Evolutionary conservation across 257 asterid species (phyloP).

Genomic region (Ocimum tenuiflorum): DNA sequence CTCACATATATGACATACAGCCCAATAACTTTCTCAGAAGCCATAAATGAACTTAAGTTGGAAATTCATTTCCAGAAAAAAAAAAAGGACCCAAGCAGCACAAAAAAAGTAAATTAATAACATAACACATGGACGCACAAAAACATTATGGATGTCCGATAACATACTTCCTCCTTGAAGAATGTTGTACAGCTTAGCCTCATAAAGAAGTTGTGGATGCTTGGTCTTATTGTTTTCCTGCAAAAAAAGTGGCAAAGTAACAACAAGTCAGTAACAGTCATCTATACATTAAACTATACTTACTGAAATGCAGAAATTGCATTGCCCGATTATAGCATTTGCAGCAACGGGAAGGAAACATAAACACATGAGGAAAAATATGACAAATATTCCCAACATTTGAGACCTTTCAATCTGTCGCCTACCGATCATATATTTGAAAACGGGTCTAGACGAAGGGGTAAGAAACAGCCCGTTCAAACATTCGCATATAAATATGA

Average conservation of each 20-base stretch:
- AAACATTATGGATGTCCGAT: conserved; percentile 5
- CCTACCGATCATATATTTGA: neutral
- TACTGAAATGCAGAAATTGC: neutral
- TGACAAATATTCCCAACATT: neutral
- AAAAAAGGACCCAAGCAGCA: neutral
- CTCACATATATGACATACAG: neutral
- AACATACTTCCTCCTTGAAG: conserved; percentile 97
- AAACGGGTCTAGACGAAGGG: neutral
- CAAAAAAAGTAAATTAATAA: neutral
- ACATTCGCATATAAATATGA: too few species aligned
- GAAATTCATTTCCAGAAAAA: conserved; percentile 5
- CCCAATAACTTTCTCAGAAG: neutral
- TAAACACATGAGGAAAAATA: neutral
- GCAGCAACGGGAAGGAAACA: neutral
- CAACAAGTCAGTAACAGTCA: conserved; percentile 4
- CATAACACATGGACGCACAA: conserved; percentile 10
- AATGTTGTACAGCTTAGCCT: conserved; percentile 82
- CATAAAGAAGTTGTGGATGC: conserved; percentile 90
- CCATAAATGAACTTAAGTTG: conserved; percentile 3
- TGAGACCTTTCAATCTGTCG: neutral
- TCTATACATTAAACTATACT: neutral
- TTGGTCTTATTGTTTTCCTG: conserved; percentile 91
- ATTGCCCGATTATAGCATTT: neutral
- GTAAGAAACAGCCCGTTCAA: neutral
- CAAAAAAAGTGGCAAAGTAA: conserved; percentile 13